These are phyloP conservation scores for Oryza coarctata DNA, from an alignment of 176 grass and related monocot genomes.

Conservation along the genomic window DNA sequence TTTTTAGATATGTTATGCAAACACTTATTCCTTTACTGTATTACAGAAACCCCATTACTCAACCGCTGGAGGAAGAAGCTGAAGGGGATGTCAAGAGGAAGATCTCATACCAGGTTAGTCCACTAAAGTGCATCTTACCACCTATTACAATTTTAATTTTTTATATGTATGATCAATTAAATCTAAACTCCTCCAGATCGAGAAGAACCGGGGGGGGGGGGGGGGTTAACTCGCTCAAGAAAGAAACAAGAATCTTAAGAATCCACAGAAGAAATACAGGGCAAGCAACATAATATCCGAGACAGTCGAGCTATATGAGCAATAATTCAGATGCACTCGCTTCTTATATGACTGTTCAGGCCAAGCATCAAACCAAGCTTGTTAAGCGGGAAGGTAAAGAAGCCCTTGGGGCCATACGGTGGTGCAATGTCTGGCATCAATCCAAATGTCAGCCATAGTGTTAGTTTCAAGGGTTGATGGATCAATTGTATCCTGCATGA, in stretches of 20 bases:
- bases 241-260: conserved; percentile 80
- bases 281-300: conserved; percentile 31
- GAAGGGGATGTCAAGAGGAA: conserved; percentile 84
- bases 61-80: conserved; percentile 45
- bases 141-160: background rate
- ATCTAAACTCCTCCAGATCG: conserved; percentile 56
- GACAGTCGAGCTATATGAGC: background rate
- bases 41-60: conserved; percentile 45
- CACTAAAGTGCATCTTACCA: background rate
- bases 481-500: background rate
- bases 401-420: too few relatives aligned
- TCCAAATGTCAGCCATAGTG: conserved; percentile 62
- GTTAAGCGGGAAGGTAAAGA: conserved; percentile 40
- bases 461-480: conserved; percentile 61
- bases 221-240: conserved; percentile 73
- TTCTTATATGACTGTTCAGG: conserved; percentile 41
- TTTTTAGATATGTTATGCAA: background rate
- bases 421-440: conserved; percentile 87
- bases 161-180: background rate
- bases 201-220: too few relatives aligned
- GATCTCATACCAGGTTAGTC: conserved; percentile 76
- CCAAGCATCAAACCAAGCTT: conserved; percentile 58
- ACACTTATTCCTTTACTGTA: conserved; percentile 7
- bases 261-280: conserved; percentile 95
- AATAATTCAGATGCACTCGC: background rate